Evolutionary conservation across 2,329 filamentous ascomycete genomes (phyloP).

Genomic region (Neoascochyta sp.): DNA sequence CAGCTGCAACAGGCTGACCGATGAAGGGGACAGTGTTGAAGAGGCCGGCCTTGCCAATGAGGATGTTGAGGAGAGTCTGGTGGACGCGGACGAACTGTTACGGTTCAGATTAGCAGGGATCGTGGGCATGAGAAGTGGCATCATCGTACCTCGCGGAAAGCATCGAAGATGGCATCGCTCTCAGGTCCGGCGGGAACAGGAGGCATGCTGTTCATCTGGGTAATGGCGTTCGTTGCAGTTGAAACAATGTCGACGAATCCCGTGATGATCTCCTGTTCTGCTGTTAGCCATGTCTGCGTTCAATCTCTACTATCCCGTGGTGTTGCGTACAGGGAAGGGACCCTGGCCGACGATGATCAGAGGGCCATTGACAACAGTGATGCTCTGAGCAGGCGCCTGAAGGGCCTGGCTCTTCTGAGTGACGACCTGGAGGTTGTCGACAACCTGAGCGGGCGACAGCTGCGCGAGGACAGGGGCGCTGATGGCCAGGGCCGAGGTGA

Average conservation of each 20-base stretch:
- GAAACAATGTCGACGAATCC: conserved; percentile 12
- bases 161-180: conserved; percentile 9
- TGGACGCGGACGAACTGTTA: conserved; percentile 16
- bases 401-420: conserved; percentile 11
- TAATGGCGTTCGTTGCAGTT: conserved; percentile 4
- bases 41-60: conserved; percentile 15
- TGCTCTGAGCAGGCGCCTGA: conserved; percentile 9
- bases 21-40: conserved; percentile 11
- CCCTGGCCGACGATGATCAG: conserved; percentile 11
- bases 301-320: not conserved
- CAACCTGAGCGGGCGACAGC: conserved; percentile 6
- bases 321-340: conserved; percentile 8
- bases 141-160: conserved; percentile 13
- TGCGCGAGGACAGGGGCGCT: conserved; percentile 9
- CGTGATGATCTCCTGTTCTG: conserved; percentile 3
- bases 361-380: conserved; percentile 9
- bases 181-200: conserved; percentile 3
- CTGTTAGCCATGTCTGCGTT: not conserved
- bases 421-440: conserved; percentile 8
- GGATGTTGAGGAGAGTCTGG: conserved; percentile 14
- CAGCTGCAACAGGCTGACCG: conserved; percentile 10
- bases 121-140: fast-evolving
- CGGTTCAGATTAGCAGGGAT: too few species aligned
- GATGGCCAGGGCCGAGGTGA: conserved; percentile 11
- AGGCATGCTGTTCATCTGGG: conserved; percentile 6